These are phyloP conservation scores for Cytauxzoon felis DNA, from an alignment of 169 alveolate genomes.

Conservation along the genomic window DNA sequence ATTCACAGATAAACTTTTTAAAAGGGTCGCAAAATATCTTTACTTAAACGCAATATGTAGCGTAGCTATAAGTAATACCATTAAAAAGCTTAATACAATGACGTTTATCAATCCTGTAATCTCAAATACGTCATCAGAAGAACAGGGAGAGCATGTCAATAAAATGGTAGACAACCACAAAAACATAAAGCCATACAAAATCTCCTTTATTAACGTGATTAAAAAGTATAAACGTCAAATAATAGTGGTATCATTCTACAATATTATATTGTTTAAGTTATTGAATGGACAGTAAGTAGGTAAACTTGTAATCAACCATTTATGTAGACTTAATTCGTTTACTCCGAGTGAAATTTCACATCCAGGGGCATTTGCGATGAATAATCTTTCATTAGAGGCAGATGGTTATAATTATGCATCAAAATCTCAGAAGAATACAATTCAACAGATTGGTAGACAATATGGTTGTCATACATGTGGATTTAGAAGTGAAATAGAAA, in stretches of 20 bases:
- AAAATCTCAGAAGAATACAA: slow-evolving; percentile 17
- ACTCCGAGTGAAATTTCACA: slow-evolving; percentile 56
- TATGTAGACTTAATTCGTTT: slow-evolving; percentile 46
- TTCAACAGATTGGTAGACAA: slow-evolving; percentile 49
- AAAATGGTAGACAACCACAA: not conserved
- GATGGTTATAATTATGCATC: slow-evolving; percentile 55
- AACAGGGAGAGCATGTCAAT: not conserved
- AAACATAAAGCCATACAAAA: not conserved
- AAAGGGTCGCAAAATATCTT: not conserved
- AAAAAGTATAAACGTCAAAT: slow-evolving; percentile 3
- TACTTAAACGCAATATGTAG: not conserved
- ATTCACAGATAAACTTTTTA: not conserved
- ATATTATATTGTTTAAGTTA: slow-evolving; percentile 24
- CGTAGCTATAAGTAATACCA: not conserved
- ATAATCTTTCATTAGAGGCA: slow-evolving; percentile 34
- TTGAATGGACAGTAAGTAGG: slow-evolving; percentile 46
- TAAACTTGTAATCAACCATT: not conserved
- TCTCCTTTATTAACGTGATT: not conserved
- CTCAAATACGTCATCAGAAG: not conserved
- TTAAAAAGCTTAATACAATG: not conserved
- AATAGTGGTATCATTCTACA: slow-evolving; percentile 17
- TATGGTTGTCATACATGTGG: slow-evolving; percentile 79
- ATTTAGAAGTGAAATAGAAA: slow-evolving; percentile 9
- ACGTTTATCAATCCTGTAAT: too few species aligned
- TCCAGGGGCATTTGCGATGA: slow-evolving; percentile 61